A percentile compares a stretch with the other conserved stretches of the same genome.
These are phyloP conservation scores for Novymonas esmeraldas DNA, from an alignment of 208 protist species.

Conservation along the genomic window DNA sequence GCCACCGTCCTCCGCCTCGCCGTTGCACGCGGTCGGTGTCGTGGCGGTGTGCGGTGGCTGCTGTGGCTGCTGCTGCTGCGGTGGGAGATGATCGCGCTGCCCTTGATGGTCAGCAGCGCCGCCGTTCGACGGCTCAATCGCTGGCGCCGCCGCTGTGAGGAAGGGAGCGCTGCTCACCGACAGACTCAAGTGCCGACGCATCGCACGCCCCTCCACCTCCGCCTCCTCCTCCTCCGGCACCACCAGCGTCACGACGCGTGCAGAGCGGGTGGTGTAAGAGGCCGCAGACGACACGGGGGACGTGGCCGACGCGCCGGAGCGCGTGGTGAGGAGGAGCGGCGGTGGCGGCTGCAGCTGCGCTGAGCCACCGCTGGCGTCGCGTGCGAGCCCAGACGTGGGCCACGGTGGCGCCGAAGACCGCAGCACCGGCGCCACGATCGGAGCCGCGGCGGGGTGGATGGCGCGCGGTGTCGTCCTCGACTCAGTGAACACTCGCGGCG, in stretches of 20 bases:
- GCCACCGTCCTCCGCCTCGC: neutral
- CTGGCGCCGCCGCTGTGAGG: neutral
- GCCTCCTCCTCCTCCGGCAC: neutral
- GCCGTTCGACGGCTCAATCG: neutral
- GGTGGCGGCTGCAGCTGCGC: neutral
- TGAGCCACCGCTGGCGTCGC: neutral
- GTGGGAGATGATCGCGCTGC: no score
- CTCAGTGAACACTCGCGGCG: neutral
- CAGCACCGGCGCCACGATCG: neutral
- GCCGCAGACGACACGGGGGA: neutral
- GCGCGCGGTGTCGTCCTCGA: neutral
- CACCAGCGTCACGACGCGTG: neutral
- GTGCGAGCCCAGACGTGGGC: neutral
- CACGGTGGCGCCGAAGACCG: constrained; percentile 1
- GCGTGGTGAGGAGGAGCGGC: neutral
- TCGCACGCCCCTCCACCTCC: neutral
- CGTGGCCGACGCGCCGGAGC: neutral
- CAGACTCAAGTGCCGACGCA: neutral
- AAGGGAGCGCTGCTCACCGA: neutral
- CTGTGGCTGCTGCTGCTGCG: no score
- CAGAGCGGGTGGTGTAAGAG: neutral
- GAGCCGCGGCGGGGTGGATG: neutral
- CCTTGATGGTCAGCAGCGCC: neutral
- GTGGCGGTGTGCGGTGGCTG: neutral
- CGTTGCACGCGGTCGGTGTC: neutral